Evolutionary conservation across 2,329 filamentous ascomycete genomes (phyloP).

Genomic region (Geosmithia morbida): DNA sequence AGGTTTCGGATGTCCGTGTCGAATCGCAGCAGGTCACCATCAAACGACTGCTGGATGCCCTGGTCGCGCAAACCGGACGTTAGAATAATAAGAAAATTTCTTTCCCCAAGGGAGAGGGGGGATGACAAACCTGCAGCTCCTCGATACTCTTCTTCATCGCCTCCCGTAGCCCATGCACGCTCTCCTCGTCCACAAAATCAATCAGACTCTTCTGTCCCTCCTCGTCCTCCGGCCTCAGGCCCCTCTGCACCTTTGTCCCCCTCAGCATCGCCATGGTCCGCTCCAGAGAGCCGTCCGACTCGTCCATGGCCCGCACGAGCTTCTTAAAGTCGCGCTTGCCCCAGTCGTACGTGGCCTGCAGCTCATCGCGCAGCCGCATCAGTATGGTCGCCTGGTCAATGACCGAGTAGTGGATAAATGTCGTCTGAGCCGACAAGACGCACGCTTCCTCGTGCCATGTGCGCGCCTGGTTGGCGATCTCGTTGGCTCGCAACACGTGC

Average conservation of each 20-base stretch:
- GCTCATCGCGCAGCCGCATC: conserved; percentile 30
- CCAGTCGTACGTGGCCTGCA: conserved; percentile 41
- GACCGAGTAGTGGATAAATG: conserved; percentile 52
- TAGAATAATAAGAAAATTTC: background rate
- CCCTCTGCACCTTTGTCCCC: conserved; percentile 47
- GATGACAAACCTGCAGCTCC: conserved; percentile 44
- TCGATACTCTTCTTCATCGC: conserved; percentile 57
- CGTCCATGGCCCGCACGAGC: conserved; percentile 51
- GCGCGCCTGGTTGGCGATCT: conserved; percentile 66
- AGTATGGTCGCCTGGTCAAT: conserved; percentile 39
- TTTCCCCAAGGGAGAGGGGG: background rate
- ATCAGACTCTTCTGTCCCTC: conserved; percentile 47
- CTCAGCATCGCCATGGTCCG: conserved; percentile 52
- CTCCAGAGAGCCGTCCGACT: conserved; percentile 48
- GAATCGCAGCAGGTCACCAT: conserved; percentile 60
- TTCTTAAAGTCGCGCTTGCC: conserved; percentile 45
- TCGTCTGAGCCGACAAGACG: conserved; percentile 53
- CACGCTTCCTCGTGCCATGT: conserved; percentile 65
- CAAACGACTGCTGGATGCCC: conserved; percentile 57
- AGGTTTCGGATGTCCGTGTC: conserved; percentile 58
- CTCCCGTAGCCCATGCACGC: conserved; percentile 50
- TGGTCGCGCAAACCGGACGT: conserved; percentile 11
- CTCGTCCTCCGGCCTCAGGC: conserved; percentile 44
- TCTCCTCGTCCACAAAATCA: conserved; percentile 63
- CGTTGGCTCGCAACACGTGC: conserved; percentile 73